These are phyloP conservation scores for Staphylotrichum tortipilum DNA, from an alignment of 495 filamentous ascomycete genomes.

Conservation along the genomic window DNA sequence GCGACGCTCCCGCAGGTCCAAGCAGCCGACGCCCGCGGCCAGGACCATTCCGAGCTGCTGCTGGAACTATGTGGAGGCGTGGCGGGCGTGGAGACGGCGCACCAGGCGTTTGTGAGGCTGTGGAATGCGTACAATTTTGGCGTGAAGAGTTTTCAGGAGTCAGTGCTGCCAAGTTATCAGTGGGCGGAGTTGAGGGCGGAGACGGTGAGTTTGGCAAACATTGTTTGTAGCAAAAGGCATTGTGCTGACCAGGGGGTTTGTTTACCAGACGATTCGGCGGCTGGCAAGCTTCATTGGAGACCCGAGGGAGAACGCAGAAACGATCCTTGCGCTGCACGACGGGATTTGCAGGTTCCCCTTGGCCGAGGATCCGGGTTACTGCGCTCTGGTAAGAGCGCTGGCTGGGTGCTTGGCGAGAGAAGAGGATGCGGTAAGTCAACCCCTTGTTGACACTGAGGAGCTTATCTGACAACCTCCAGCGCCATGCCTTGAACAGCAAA, in stretches of 20 bases:
- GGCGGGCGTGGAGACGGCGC: slow-evolving; percentile 15
- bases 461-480: slow-evolving; percentile 4
- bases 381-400: slow-evolving; percentile 14
- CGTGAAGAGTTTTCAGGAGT: slow-evolving; percentile 34
- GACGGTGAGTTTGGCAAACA: slow-evolving; percentile 23
- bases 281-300: slow-evolving; percentile 28
- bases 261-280: slow-evolving; percentile 20
- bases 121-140: slow-evolving; percentile 31
- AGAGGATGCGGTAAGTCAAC: slow-evolving; percentile 17
- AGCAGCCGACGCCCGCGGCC: slow-evolving; percentile 19
- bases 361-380: slow-evolving; percentile 21
- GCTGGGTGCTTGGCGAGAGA: slow-evolving; percentile 15
- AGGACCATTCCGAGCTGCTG: too few species aligned
- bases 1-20: slow-evolving; percentile 13
- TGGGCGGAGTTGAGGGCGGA: slow-evolving; percentile 15
- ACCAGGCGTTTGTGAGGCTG: slow-evolving; percentile 21
- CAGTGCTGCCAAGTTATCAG: slow-evolving; percentile 13
- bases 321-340: slow-evolving; percentile 22
- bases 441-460: too few species aligned
- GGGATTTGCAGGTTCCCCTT: slow-evolving; percentile 27
- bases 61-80: slow-evolving; percentile 25
- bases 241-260: background rate
- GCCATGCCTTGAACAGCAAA: slow-evolving; percentile 16
- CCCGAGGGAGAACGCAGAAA: slow-evolving; percentile 25
- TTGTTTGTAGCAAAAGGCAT: too few species aligned